A percentile compares a stretch with the other conserved stretches of the same genome.
Conservation (phyloP, 1,139 yeast species). For the Sugiyamaella castrensis region DNA sequence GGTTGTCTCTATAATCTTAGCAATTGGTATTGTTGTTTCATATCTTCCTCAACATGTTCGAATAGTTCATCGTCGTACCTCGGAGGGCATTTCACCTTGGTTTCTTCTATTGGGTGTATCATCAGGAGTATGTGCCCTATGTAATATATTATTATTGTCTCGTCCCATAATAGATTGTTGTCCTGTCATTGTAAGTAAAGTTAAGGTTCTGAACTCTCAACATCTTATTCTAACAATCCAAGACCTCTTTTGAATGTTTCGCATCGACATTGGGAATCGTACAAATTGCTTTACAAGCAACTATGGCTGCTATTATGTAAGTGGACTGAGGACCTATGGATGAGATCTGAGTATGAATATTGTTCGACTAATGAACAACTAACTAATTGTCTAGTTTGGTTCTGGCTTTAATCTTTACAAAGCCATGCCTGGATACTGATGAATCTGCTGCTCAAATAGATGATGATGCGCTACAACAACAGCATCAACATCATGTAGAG, state of each 20-base stretch:
- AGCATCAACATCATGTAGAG: no score
- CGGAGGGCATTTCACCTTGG: slow-evolving; percentile 77
- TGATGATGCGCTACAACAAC: no score
- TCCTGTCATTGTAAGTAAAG: slow-evolving; percentile 14
- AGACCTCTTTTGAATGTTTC: slow-evolving; percentile 50
- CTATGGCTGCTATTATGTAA: slow-evolving; percentile 58
- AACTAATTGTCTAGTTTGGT: background rate
- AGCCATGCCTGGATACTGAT: background rate
- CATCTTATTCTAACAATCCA: background rate
- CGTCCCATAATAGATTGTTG: slow-evolving; percentile 40
- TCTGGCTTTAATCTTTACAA: slow-evolving; percentile 14
- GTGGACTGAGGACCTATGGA: slow-evolving; percentile 33
- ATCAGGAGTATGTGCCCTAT: slow-evolving; percentile 66
- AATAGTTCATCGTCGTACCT: slow-evolving; percentile 55
- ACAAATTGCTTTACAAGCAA: slow-evolving; percentile 67
- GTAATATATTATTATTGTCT: slow-evolving; percentile 64
- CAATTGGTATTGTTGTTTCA: slow-evolving; percentile 68
- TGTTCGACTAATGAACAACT: background rate
- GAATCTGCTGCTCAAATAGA: background rate
- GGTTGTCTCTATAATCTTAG: slow-evolving; percentile 49
- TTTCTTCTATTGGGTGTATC: slow-evolving; percentile 70
- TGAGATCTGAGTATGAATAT: background rate
- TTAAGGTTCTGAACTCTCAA: slow-evolving; percentile 9
- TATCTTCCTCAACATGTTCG: slow-evolving; percentile 74
- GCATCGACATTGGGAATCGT: slow-evolving; percentile 66